Evolutionary conservation across 768 basidiomycete species (phyloP), one percentile per base, ranked within the genome.

Genomic region (Xerocomellus dryophilus): DNA sequence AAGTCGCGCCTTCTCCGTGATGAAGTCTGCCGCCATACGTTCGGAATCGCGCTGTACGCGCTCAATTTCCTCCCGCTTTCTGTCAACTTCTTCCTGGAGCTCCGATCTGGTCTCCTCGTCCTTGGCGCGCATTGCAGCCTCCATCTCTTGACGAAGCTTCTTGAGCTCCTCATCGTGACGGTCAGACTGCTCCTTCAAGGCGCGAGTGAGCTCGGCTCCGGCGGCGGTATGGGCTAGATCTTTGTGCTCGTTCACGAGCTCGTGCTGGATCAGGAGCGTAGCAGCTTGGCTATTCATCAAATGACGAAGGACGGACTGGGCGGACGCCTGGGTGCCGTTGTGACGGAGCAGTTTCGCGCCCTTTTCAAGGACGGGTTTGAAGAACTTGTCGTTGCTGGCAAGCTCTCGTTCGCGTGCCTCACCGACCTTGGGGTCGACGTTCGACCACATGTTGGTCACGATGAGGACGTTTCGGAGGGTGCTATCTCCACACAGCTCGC

Each of bases 371-470:
- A 74, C 79, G 11, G 75, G 72, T 50, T 81, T 79, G 69, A 81
- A 84, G 65, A 81, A 83, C 35, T 71, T 72, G 53, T 69, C 69
- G 25, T 72, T 69, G 39, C 3, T 48, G 25, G 65, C 64, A 18
- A 83, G 75, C 58, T 82, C 81, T 1, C 50, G 53, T 59, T 84
- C 81, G 23, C 82, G 71, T 4, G 66, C 66, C 53, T 71, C 63
- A 6, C 77, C 78, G n/a, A 73, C 31, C 41, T 70, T 69, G 39
- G 57, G 61, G 43, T 67, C 68, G 36, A 79, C 73, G 54, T 72
- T 67, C 5, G 71, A 74, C 81, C 81, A 82, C 78, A 78, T 81
- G 35, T 73, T 82, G 42, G 82, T 82, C 46, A 76, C 76, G 54
- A 83, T 74, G 25, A 79, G 69, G 27, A 83, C 79, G 54, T 77